Conservation (phyloP, 1,284 basidiomycete species). For the Veloboletus limbatus region DNA sequence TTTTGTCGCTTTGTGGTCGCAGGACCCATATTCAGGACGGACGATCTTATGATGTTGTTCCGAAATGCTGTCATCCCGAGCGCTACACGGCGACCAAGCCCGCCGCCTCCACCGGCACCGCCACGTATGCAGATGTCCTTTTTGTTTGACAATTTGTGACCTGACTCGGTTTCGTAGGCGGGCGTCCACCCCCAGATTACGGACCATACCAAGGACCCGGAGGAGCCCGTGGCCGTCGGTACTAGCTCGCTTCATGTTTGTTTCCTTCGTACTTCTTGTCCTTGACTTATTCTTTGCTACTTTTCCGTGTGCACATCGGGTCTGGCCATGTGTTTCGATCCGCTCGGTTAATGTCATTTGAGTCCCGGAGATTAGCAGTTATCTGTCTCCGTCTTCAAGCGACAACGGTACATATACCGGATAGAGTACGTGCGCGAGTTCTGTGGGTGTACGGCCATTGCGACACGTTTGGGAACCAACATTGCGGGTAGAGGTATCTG, state of each 20-base stretch:
- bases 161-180: slow-evolving; percentile 35
- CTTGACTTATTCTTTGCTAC: slow-evolving; percentile 22
- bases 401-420: background rate
- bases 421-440: no score
- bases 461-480: no score
- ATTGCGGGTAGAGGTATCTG: no score
- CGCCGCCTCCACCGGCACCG: slow-evolving; percentile 45
- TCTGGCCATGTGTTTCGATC: background rate
- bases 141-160: slow-evolving; percentile 5
- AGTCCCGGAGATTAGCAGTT: background rate
- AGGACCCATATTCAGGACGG: slow-evolving; percentile 86
- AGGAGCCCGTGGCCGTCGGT: slow-evolving; percentile 36
- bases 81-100: slow-evolving; percentile 44
- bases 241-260: slow-evolving; percentile 19
- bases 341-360: slow-evolving; percentile 3
- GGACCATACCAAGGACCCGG: slow-evolving; percentile 66
- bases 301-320: slow-evolving; percentile 6
- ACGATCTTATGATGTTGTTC: slow-evolving; percentile 81
- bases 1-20: slow-evolving; percentile 17
- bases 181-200: slow-evolving; percentile 66
- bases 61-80: slow-evolving; percentile 74
- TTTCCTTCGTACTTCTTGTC: slow-evolving; percentile 14
- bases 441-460: no score
- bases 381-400: background rate
- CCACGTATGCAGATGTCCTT: slow-evolving; percentile 23